These are phyloP conservation scores for Hymenotorrendiella dingleyae DNA, from an alignment of 2,329 filamentous ascomycete species.

Conservation along the genomic window DNA sequence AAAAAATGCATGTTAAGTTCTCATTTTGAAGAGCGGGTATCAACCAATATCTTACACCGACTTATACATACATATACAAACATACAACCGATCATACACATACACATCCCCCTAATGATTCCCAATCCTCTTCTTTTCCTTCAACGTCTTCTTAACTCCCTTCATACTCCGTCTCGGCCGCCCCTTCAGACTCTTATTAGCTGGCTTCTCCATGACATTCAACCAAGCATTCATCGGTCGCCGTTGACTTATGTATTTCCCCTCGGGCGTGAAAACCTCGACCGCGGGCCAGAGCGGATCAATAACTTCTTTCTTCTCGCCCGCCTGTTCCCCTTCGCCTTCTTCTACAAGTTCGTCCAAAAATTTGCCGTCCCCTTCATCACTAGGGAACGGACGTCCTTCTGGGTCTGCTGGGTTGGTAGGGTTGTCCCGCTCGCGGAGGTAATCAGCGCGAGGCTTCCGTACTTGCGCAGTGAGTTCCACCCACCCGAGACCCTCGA, in stretches of 20 bases:
- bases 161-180: slow-evolving; percentile 68
- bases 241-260: slow-evolving; percentile 67
- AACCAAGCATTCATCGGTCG: slow-evolving; percentile 67
- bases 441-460: slow-evolving; percentile 37
- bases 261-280: slow-evolving; percentile 80
- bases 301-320: slow-evolving; percentile 11
- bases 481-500: slow-evolving; percentile 92
- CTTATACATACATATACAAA: too few species aligned
- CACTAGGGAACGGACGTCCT: too few species aligned
- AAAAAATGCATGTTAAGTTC: too few species aligned
- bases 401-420: neutral
- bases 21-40: too few species aligned
- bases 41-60: too few species aligned
- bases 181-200: slow-evolving; percentile 42
- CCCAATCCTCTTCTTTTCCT: slow-evolving; percentile 8
- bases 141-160: slow-evolving; percentile 45
- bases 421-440: neutral
- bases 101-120: neutral
- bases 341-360: too few species aligned
- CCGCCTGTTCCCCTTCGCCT: slow-evolving; percentile 2
- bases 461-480: slow-evolving; percentile 81
- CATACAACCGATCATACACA: neutral
- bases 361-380: too few species aligned
- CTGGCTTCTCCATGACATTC: slow-evolving; percentile 47
- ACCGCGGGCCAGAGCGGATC: slow-evolving; percentile 58